Evolutionary conservation across 2,329 filamentous ascomycete genomes (phyloP), one percentile per base, ranked within the genome.

Genomic region (Arachnopeziza araneosa): DNA sequence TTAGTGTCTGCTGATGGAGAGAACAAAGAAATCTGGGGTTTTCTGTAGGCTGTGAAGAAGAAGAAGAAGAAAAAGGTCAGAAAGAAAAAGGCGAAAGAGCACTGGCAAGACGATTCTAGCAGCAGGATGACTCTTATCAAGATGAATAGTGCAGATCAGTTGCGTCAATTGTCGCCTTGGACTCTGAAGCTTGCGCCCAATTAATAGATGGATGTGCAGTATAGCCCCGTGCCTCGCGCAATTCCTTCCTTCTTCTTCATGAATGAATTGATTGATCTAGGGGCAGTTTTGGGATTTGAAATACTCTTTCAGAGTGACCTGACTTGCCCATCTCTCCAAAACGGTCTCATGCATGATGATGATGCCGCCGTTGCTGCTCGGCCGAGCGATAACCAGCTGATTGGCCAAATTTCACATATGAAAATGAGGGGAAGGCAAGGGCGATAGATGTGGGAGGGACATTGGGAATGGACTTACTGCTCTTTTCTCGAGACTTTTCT

Each of bases 311-410:
- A 12, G 12, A 44, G 4, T 5, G 36, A 14, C 36, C 36, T 44
- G 36, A 44, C 36, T 44, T 44, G 36, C 36, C 36, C 10, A 19
- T 19, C 36, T 14, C 36, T 44, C 36, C 10, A 6, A 44, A 44
- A 44, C 36, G 36, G 36, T 44, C 36, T 44, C 36, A 44, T 44
- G 36, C 36, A 44, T 44, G 36, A 62, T 57, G 57, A 63, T 57
- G 58, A 61, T 63, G 57, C 55, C 54, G 55, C 36, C 36, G 51
- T 24, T 57, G 59, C 48, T 56, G 55, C 57, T 24, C 36, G 52
- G 55, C 55, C 53, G 57, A 51, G 57, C 63, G 64, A 66, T 66
- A 66, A 60, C 63, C 55, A 56, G 57, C 55, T 59, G 61, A 65
- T 65, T 65, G 63, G 64, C 61, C 61, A 61, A 57, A 50, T 54